phyloP scores from a whole-genome alignment of 306 rosid genomes.

The Parietaria judaica region DNA sequence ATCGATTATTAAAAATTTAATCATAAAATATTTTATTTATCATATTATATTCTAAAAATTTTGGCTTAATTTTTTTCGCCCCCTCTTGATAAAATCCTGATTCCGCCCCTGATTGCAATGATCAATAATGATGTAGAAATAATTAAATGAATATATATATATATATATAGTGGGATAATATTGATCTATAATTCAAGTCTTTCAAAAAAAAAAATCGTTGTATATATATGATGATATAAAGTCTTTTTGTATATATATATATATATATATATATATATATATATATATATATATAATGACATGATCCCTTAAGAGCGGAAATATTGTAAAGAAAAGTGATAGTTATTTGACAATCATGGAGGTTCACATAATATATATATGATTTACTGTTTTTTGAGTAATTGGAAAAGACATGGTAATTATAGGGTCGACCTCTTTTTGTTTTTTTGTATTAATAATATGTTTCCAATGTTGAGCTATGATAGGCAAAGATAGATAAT shows the following conservation, averaged over 20 bases:
- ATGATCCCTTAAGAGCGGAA: not conserved
- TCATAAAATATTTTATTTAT: no score
- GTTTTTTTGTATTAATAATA: not conserved
- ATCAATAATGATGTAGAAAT: no score
- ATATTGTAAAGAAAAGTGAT: conserved; percentile 1
- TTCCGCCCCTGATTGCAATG: no score
- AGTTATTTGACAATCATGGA: conserved; percentile 6
- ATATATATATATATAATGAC: not conserved
- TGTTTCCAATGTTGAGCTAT: conserved; percentile 2
- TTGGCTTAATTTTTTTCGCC: no score
- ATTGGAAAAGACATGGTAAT: not conserved
- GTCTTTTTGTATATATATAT: not conserved
- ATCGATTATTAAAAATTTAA: no score
- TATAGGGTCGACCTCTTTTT: not conserved
- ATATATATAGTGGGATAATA: no score
- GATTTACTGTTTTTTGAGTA: not conserved
- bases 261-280: not conserved
- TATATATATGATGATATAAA: not conserved
- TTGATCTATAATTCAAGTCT: no score
- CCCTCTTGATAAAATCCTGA: no score
- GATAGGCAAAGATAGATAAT: conserved; percentile 12
- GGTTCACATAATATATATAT: not conserved
- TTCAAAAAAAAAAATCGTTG: not conserved
- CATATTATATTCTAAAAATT: no score
- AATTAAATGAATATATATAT: no score